These are phyloP conservation scores for Cutaneotrichosporon sp. DNA, from an alignment of 1,284 basidiomycete species.

Conservation along the genomic window DNA sequence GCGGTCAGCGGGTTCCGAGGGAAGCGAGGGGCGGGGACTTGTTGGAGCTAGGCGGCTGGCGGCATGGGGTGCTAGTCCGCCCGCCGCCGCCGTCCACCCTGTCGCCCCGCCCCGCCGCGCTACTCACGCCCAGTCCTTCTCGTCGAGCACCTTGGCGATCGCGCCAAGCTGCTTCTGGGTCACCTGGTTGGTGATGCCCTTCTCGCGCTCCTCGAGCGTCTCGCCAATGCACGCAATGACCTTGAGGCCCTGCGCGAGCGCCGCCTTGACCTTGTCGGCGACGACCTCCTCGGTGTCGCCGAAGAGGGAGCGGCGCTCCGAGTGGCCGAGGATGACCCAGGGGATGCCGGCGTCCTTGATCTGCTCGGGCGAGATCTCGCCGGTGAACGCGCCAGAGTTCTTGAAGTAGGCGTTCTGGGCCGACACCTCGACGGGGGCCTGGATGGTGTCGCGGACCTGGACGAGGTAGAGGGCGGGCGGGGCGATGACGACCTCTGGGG, in stretches of 20 bases:
- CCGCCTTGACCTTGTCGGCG: slow-evolving; percentile 79
- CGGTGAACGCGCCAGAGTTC: slow-evolving; percentile 88
- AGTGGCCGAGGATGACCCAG: slow-evolving; percentile 97
- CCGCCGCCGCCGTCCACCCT: neutral
- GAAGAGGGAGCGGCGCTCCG: slow-evolving; percentile 92
- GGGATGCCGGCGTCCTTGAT: slow-evolving; percentile 82
- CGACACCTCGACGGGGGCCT: slow-evolving; percentile 70
- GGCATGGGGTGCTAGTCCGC: neutral
- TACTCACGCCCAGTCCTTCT: slow-evolving; percentile 76
- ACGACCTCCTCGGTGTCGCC: slow-evolving; percentile 81
- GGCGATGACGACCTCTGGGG: slow-evolving; percentile 83
- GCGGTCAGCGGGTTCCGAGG: slow-evolving; percentile 10
- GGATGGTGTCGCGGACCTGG: slow-evolving; percentile 62
- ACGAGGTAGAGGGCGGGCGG: slow-evolving; percentile 87
- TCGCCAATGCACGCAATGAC: slow-evolving; percentile 98
- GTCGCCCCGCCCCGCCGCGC: neutral
- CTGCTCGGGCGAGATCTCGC: slow-evolving; percentile 85
- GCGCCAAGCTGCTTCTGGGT: slow-evolving; percentile 81
- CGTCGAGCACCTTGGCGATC: slow-evolving; percentile 65
- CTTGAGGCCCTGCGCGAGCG: slow-evolving; percentile 64
- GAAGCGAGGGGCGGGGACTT: neutral
- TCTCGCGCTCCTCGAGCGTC: slow-evolving; percentile 86
- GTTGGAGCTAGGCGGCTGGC: neutral
- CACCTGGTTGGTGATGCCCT: slow-evolving; percentile 73
- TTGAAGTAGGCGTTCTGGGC: slow-evolving; percentile 94